phyloP scores from a whole-genome alignment of 306 rosid genomes.

The Sechiopsis laciniata region DNA sequence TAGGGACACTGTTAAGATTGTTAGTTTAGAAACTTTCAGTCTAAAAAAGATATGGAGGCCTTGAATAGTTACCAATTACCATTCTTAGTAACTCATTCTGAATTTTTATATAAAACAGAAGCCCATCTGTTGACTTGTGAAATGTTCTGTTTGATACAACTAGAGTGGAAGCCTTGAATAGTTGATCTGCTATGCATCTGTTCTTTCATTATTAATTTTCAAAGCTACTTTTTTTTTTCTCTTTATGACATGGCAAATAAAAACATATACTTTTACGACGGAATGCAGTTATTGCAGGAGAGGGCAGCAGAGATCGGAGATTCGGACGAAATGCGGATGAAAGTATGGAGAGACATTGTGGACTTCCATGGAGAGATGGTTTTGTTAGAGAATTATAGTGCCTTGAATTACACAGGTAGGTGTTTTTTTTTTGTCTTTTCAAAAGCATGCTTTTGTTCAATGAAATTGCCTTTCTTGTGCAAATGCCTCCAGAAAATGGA shows the following conservation, averaged over 20 bases:
- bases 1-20: neutral
- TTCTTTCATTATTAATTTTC: neutral
- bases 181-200: neutral
- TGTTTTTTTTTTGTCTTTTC: constrained; percentile 20
- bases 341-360: constrained; percentile 63
- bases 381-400: constrained; percentile 76
- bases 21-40: neutral
- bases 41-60: neutral
- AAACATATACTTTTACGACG: neutral
- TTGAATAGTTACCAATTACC: too few species aligned
- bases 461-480: neutral
- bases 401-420: constrained; percentile 78
- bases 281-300: constrained; percentile 61
- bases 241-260: neutral
- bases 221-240: neutral
- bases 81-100: neutral
- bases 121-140: neutral
- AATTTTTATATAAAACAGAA: neutral
- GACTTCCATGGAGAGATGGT: constrained; percentile 96
- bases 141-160: neutral
- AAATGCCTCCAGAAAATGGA: neutral
- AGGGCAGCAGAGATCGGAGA: constrained; percentile 44
- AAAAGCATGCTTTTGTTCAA: constrained; percentile 18
- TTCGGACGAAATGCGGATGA: constrained; percentile 51
- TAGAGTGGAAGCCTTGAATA: constrained; percentile 7